A percentile compares a stretch with the other conserved stretches of the same genome.
phyloP scores from a whole-genome alignment of 331 rosid species.

The Pyrus hybrid region DNA sequence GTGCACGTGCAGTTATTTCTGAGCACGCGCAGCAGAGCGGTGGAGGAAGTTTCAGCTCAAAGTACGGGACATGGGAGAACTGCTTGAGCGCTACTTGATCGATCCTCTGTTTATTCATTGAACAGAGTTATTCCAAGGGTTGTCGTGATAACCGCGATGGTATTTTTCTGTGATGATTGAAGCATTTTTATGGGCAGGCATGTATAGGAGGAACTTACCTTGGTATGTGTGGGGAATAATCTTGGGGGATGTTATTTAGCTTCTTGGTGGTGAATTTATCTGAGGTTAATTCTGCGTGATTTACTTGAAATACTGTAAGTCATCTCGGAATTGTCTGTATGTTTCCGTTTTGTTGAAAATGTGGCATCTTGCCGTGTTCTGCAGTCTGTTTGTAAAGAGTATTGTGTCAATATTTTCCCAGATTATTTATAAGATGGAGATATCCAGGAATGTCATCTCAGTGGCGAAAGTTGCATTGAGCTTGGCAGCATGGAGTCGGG shows the following conservation, averaged over 20 bases:
- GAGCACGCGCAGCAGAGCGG: constrained; percentile 91
- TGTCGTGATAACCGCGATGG: neutral
- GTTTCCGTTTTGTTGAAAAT: neutral
- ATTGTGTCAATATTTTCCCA: neutral
- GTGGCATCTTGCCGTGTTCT: neutral
- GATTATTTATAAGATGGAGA: neutral
- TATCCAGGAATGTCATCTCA: neutral
- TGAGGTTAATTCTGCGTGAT: neutral
- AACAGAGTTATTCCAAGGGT: neutral
- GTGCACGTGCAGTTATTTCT: constrained; percentile 72
- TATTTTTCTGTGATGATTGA: neutral
- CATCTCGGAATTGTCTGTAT: neutral
- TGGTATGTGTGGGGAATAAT: neutral
- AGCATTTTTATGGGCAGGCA: neutral
- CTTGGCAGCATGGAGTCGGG: no score
- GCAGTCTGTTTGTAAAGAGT: neutral
- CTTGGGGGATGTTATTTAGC: neutral
- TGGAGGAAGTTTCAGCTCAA: constrained; percentile 95
- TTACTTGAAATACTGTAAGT: neutral
- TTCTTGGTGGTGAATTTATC: neutral
- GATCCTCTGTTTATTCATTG: neutral
- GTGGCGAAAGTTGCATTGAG: neutral
- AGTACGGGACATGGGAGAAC: constrained; percentile 82
- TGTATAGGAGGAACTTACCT: neutral
- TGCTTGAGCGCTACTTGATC: constrained; percentile 59